Evolutionary conservation across 495 filamentous ascomycete genomes (phyloP), one percentile per base, ranked within the genome.

Genomic region (Bacidia gigantensis): DNA sequence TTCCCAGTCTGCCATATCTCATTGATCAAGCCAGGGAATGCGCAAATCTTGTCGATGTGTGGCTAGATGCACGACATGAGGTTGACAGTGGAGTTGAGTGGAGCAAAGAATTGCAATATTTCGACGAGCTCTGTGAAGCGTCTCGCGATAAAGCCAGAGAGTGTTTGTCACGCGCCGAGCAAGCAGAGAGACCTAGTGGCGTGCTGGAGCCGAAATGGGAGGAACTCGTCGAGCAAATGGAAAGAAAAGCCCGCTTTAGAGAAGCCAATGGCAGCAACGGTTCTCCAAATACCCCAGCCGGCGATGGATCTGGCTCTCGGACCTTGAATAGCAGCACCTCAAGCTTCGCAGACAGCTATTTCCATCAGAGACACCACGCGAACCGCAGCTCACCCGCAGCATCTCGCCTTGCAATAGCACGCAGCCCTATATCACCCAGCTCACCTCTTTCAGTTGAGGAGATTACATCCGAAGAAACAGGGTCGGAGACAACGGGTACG

Each of bases 1-100:
- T 96, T 57, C 93, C 90, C 7, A 89, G 84, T 26, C 77, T 99
- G 23, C 92, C 92, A 0, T 96, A 95, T 62, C 76, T 99, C 11
- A 86, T 99, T 60, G 92, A 99, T 58, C 83, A 90, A 52, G 79
- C 88, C 3, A 79, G 87, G 48, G 87, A 84, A 63, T 96, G 86
- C 60, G 89, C 92, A 10, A 81, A 81, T n/a, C 68, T 99, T 17
- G 83, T 94, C 45, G 81, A 82, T 51, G 73, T 97, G 29, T 99
- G 92, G 92, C 74, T 92, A 14, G 83, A 65, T 54, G 68, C 66
- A 42, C 73, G 67, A 1, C 60, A 71, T 18, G 65, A 76, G 29
- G 46, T 71, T 55, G 66, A 70, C 54, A 60, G 62, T 11, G 60
- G 56, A 26, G 54, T 72, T 14, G 53, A 63, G 29, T 72, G 80